Base-by-base conservation (phyloP, 164 flowering plant genomes). In the Malania oleifera region DNA sequence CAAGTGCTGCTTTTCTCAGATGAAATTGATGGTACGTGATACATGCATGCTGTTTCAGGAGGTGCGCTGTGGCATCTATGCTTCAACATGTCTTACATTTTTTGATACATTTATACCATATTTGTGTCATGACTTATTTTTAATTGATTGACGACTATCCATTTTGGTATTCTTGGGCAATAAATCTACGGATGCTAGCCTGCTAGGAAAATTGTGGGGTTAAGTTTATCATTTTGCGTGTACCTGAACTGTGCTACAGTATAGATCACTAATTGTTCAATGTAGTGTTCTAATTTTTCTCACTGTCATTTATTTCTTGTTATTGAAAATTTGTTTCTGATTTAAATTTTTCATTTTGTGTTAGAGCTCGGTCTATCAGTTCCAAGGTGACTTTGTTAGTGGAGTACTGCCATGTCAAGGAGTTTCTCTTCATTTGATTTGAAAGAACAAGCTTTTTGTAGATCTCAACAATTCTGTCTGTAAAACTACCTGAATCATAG, bases 11-110 rank as follows among this genome's bases (percentile, higher is more conserved):
- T 76, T 81, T 79, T 75, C 75, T 78, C 95, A 87, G 95, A 84
- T 87, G 87, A 71, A 73, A 56, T 72, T 76, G 95, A 84, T 81
- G 90, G 75, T 73, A 82, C 95, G 88, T 84, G 87, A 81, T 69
- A 65, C 66, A 66, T 66, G 26, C 67, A 59, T 79, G 83, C 82
- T 74, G 66, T 76, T 60, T 70, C 27, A 61, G 70, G 72, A 86
- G 95, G 86, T 82, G 77, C 80, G 80, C 61, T 56, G 62, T 60
- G 50, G 37, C 66, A 39, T 53, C 60, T 57, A 28, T 68, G 54
- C 62, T 61, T 26, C 53, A 52, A 52, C 8, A 12, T 44, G 27
- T 44, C 26, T 53, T 46, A 54, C 41, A 49, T 6, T 48, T 1
- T n/a, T 53, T 17, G 22, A 1, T 18, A 10, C 24, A 10, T 25